Conservation (phyloP, 2,329 filamentous ascomycete species). For the Nectriaceae sp. region DNA sequence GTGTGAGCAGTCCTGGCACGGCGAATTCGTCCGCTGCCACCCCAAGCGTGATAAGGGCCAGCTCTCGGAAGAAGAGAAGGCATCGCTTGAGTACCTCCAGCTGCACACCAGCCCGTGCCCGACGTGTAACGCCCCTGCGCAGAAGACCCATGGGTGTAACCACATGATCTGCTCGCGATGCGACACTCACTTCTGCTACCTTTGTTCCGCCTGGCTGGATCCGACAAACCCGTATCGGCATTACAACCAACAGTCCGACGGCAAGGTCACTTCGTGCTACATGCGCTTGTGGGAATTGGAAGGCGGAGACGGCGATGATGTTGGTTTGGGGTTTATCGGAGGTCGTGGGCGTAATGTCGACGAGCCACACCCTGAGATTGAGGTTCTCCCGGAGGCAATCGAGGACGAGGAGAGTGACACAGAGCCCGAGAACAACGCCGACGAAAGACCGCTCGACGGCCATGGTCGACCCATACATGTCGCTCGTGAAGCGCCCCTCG, state of each 20-base stretch:
- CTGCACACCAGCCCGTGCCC: constrained; percentile 85
- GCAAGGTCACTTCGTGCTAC: constrained; percentile 66
- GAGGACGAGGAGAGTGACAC: constrained; percentile 1
- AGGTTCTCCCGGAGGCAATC: constrained; percentile 12
- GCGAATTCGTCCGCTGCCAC: constrained; percentile 72
- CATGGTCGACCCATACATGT: constrained; percentile 42
- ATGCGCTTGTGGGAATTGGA: constrained; percentile 90
- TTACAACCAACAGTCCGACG: constrained; percentile 68
- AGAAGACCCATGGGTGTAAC: constrained; percentile 94
- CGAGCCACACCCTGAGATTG: constrained; percentile 17
- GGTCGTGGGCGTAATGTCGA: constrained; percentile 28
- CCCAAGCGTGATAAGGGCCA: constrained; percentile 68
- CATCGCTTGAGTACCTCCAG: constrained; percentile 80
- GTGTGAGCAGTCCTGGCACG: constrained; percentile 83
- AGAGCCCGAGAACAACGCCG: constrained; percentile 30
- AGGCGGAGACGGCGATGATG: constrained; percentile 68
- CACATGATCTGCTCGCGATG: constrained; percentile 95
- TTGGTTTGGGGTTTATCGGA: constrained; percentile 47
- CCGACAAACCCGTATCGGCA: constrained; percentile 83
- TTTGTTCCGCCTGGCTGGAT: constrained; percentile 86
- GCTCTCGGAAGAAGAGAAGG: constrained; percentile 81
- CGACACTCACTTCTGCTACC: constrained; percentile 90
- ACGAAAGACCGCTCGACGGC: constrained; percentile 31
- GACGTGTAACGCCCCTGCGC: constrained; percentile 79
- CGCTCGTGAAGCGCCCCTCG: constrained; percentile 58